A percentile compares a stretch with the other conserved stretches of the same genome.
Evolutionary conservation across 441 rosid genomes (phyloP).

Genomic region (Mallotus japonicus): DNA sequence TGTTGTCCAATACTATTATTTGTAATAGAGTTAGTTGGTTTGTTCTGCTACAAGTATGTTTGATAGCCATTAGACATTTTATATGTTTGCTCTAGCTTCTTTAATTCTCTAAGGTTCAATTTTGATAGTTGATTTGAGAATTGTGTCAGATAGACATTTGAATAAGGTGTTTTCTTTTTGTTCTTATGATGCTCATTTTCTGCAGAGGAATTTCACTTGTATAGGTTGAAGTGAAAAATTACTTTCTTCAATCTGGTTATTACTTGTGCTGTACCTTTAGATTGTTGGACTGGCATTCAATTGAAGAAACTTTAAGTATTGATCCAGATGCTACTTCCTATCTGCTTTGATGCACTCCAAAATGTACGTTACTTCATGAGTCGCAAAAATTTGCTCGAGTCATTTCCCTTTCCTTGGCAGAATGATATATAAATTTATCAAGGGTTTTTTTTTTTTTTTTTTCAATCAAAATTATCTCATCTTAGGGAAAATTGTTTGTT

Average conservation of each 20-base stretch:
- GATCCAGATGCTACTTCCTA: background rate
- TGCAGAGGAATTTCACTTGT: background rate
- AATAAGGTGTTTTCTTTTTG: background rate
- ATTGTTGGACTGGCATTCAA: slow-evolving; percentile 3
- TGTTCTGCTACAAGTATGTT: slow-evolving; percentile 1
- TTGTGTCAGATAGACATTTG: slow-evolving; percentile 1
- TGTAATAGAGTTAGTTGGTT: background rate
- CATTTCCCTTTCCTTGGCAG: background rate
- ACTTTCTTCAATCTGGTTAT: background rate
- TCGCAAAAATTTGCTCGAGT: background rate
- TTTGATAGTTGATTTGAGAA: background rate
- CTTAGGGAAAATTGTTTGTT: background rate
- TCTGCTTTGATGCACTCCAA: slow-evolving; percentile 7
- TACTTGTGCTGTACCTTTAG: background rate
- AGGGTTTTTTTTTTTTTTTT: background rate
- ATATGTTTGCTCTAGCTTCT: background rate
- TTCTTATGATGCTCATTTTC: background rate
- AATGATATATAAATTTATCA: background rate
- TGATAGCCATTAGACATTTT: background rate
- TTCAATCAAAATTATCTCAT: background rate
- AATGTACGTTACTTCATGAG: background rate
- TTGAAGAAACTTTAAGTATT: slow-evolving; percentile 3
- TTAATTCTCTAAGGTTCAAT: background rate
- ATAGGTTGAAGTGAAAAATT: background rate
- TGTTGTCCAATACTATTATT: background rate